Percentiles rank a stretch among this genome's conserved stretches.
Conservation (phyloP, 495 filamentous ascomycete species). For the Elaphomyces granulatus region DNA sequence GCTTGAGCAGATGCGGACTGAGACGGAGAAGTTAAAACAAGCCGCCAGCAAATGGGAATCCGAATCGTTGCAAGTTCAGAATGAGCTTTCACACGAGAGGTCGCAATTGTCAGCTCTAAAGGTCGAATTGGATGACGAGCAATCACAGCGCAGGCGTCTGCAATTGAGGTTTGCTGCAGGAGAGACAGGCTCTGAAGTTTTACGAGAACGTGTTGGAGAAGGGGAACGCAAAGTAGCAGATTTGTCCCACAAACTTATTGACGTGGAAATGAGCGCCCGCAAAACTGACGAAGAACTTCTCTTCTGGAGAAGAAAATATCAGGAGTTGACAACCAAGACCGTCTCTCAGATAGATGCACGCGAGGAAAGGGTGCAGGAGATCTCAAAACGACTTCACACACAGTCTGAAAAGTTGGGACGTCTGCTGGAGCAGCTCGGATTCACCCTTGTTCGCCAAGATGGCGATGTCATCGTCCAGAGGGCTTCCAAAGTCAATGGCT, state of each 20-base stretch:
- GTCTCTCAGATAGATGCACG: constrained; percentile 43
- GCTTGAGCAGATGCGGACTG: constrained; percentile 24
- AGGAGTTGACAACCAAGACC: constrained; percentile 33
- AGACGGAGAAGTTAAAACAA: constrained; percentile 30
- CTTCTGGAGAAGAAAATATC: constrained; percentile 42
- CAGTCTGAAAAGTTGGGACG: constrained; percentile 63
- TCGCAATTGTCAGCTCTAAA: constrained; percentile 43
- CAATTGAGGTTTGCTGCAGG: constrained; percentile 58
- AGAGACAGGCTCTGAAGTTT: constrained; percentile 62
- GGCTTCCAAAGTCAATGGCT: constrained; percentile 48
- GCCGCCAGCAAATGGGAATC: constrained; percentile 28
- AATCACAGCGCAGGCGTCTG: constrained; percentile 47
- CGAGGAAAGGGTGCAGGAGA: constrained; percentile 55
- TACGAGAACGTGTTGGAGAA: constrained; percentile 55
- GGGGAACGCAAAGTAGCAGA: constrained; percentile 48
- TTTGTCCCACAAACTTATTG: constrained; percentile 49
- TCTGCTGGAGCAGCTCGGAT: constrained; percentile 75
- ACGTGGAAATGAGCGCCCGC: constrained; percentile 48
- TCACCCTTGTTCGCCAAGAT: constrained; percentile 60
- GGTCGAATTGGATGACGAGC: constrained; percentile 51
- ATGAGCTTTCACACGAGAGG: constrained; percentile 38
- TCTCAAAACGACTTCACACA: constrained; percentile 63
- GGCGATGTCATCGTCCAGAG: constrained; percentile 62
- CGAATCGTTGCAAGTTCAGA: constrained; percentile 23
- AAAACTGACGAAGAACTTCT: constrained; percentile 53